A percentile compares a stretch with the other conserved stretches of the same genome.
Evolutionary conservation across 208 protist genomes (phyloP).

Genomic region (Acanthamoeba culbertsoni): DNA sequence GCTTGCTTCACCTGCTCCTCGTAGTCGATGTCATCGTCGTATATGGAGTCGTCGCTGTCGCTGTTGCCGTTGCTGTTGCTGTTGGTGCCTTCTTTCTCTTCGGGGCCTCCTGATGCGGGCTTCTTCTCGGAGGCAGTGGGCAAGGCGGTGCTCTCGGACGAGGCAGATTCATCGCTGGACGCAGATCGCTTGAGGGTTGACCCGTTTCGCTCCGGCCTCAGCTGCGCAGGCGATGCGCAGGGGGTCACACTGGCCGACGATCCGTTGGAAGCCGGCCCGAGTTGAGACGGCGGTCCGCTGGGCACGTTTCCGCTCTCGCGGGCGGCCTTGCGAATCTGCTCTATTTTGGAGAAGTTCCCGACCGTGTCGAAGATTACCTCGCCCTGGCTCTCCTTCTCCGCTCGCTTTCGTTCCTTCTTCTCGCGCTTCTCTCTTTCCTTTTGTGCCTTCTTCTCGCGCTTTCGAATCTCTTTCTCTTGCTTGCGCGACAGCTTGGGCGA

Average conservation of each 20-base stretch:
- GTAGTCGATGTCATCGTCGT: background rate
- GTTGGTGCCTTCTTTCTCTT: too few relatives aligned
- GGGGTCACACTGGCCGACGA: too few relatives aligned
- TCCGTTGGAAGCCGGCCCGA: background rate
- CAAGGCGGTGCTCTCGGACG: background rate
- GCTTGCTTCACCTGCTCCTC: background rate
- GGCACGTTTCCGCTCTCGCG: background rate
- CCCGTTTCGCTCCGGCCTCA: too few relatives aligned
- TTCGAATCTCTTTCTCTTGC: background rate
- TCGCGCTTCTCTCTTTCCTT: background rate
- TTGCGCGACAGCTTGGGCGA: background rate
- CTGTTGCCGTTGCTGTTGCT: background rate
- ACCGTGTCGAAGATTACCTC: constrained; percentile 17
- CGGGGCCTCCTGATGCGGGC: background rate
- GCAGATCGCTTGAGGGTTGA: too few relatives aligned
- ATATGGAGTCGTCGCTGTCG: background rate
- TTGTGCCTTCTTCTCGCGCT: background rate
- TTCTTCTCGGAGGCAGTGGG: background rate
- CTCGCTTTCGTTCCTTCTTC: background rate
- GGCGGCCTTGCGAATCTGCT: background rate
- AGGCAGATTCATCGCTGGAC: too few relatives aligned
- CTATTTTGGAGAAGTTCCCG: background rate
- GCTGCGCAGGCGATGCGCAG: too few relatives aligned
- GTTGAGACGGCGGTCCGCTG: background rate
- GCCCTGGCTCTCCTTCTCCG: background rate